A percentile compares a stretch with the other conserved stretches of the same genome.
These are phyloP conservation scores for Trichoderma asperellum DNA, from an alignment of 2,329 filamentous ascomycete species.

Conservation along the genomic window DNA sequence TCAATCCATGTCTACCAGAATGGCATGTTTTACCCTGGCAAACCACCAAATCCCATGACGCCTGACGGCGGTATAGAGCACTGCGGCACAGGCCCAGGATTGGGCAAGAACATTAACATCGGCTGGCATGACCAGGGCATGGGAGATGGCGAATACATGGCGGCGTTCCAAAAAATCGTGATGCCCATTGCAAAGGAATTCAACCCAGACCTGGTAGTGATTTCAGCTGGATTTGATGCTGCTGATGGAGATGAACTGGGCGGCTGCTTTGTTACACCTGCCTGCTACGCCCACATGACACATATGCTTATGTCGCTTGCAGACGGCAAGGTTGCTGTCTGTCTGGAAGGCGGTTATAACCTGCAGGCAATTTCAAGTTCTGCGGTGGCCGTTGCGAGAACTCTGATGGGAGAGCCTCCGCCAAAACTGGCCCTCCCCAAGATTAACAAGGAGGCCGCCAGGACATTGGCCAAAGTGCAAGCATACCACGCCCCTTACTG, in stretches of 20 bases:
- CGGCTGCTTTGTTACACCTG: constrained; percentile 86
- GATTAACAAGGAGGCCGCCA: constrained; percentile 61
- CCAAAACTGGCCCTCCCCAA: constrained; percentile 60
- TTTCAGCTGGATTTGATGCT: constrained; percentile 95
- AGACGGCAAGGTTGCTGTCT: constrained; percentile 85
- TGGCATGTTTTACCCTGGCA: constrained; percentile 82
- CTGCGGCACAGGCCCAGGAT: constrained; percentile 57
- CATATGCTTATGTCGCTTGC: constrained; percentile 98
- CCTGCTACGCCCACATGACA: constrained; percentile 97
- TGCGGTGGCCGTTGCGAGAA: constrained; percentile 86
- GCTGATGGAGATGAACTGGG: constrained; percentile 92
- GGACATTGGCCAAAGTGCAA: constrained; percentile 62
- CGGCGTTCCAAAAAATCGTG: constrained; percentile 91
- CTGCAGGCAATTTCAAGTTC: constrained; percentile 90
- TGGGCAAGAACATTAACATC: constrained; percentile 69
- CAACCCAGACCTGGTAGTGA: constrained; percentile 89
- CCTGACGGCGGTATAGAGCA: constrained; percentile 66
- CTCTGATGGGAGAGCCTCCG: constrained; percentile 94
- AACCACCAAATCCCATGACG: constrained; percentile 58
- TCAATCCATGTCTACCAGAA: constrained; percentile 88
- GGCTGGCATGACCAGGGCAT: constrained; percentile 74
- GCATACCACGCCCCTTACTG: constrained; percentile 72
- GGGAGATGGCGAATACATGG: constrained; percentile 96
- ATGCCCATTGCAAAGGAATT: constrained; percentile 97
- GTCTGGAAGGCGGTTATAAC: constrained; percentile 95